These are phyloP conservation scores for Blumeria hordei DNA, from an alignment of 2,329 filamentous ascomycete genomes.

Conservation along the genomic window DNA sequence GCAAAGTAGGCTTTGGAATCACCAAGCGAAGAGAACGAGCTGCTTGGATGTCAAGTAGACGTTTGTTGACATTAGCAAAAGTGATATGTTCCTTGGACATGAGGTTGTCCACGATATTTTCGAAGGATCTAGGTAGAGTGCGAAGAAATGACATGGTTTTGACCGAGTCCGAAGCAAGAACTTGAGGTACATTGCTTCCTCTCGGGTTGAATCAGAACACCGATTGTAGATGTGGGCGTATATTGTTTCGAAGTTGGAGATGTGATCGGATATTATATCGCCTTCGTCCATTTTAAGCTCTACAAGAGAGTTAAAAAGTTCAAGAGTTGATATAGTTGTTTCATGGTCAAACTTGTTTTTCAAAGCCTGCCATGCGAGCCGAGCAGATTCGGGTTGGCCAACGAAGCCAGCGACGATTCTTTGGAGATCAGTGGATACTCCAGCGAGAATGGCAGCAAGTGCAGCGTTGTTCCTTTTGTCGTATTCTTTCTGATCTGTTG, in stretches of 20 bases:
- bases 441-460: slow-evolving; percentile 1
- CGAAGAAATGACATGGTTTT: slow-evolving; percentile 1
- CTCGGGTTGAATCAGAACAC: neutral
- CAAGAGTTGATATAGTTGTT: neutral
- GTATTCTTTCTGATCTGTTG: neutral
- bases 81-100: slow-evolving; percentile 1
- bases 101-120: slow-evolving; percentile 1
- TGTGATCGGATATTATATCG: slow-evolving; percentile 1
- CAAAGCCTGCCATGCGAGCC: neutral
- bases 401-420: neutral
- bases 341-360: slow-evolving; percentile 1
- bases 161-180: neutral
- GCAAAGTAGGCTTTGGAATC: neutral
- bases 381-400: slow-evolving; percentile 1
- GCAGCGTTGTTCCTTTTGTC: neutral
- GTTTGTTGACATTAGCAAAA: neutral
- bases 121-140: neutral
- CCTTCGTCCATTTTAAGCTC: neutral
- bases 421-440: neutral
- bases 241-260: neutral
- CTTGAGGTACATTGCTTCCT: neutral
- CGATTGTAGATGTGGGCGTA: neutral
- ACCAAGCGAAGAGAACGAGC: neutral
- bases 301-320: slow-evolving; percentile 1
- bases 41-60: neutral